Percentiles rank a stretch among this genome's conserved stretches.
phyloP scores from a whole-genome alignment of 306 rosid species.

The Boehmeria nivea region DNA sequence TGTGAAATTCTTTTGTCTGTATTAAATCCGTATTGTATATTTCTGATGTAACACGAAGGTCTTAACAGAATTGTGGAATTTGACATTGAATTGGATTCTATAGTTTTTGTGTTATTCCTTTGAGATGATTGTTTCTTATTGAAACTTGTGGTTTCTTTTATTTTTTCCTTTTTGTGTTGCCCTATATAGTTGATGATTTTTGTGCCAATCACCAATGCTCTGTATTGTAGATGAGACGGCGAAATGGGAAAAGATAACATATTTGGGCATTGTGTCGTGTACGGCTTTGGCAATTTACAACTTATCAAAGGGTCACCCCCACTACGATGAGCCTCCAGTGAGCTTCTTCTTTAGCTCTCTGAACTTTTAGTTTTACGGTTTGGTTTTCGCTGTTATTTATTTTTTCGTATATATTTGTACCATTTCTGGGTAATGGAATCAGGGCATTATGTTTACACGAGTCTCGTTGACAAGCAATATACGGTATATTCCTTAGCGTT shows the following conservation, averaged over 20 bases:
- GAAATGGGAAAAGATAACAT: conserved; percentile 97
- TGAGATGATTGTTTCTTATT: too few relatives aligned
- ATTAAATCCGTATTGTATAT: too few relatives aligned
- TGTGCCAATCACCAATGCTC: background rate
- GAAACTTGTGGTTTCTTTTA: too few relatives aligned
- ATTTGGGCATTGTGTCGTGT: conserved; percentile 70
- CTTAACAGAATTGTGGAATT: too few relatives aligned
- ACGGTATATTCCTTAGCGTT: background rate
- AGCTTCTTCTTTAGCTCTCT: conserved; percentile 31
- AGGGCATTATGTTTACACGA: too few relatives aligned
- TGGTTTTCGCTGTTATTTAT: background rate
- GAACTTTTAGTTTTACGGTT: background rate
- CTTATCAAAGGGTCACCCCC: conserved; percentile 83
- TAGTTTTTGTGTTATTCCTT: too few relatives aligned
- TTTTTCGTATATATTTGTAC: too few relatives aligned
- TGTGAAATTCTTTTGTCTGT: too few relatives aligned
- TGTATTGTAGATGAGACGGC: conserved; percentile 58
- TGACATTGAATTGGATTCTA: too few relatives aligned
- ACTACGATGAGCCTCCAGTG: conserved; percentile 70
- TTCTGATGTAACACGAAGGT: too few relatives aligned
- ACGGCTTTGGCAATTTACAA: conserved; percentile 41
- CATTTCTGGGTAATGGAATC: too few relatives aligned
- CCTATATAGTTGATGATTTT: background rate
- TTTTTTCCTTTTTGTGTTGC: background rate
- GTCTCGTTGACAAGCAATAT: too few relatives aligned